Conservation (phyloP, 768 basidiomycete species). For the Leccinum sublutescens region DNA sequence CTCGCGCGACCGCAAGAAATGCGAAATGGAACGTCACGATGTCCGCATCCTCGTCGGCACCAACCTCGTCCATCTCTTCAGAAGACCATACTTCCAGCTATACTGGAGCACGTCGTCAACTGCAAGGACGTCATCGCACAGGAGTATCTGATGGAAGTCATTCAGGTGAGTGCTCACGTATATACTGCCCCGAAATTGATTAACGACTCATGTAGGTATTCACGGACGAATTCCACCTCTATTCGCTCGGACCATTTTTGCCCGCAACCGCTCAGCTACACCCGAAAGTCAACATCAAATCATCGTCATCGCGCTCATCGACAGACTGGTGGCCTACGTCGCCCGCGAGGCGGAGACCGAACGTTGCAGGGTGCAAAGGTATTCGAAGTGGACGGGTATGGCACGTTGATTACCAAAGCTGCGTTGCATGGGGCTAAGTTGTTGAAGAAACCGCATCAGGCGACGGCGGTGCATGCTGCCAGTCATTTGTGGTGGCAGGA, state of each 20-base stretch:
- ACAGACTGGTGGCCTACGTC: conserved; percentile 92
- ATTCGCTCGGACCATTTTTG: conserved; percentile 89
- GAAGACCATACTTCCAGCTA: conserved; percentile 80
- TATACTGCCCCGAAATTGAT: no score
- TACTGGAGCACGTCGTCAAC: conserved; percentile 95
- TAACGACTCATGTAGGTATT: conserved; percentile 63
- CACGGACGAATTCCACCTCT: conserved; percentile 97
- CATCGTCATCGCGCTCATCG: conserved; percentile 98
- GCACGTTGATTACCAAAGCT: no score
- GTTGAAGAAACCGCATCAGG: no score
- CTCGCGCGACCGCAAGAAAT: conserved; percentile 94
- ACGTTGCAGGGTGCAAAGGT: no score
- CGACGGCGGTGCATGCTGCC: no score
- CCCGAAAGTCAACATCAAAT: conserved; percentile 97
- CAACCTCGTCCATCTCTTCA: no score
- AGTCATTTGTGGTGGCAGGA: no score
- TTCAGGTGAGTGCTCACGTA: conserved; percentile 72
- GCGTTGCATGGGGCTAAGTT: no score
- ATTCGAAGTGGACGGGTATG: no score
- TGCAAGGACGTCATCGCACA: conserved; percentile 99
- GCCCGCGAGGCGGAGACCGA: conserved; percentile 91
- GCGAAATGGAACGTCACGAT: conserved; percentile 94
- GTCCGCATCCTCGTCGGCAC: conserved; percentile 92
- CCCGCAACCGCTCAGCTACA: conserved; percentile 95
- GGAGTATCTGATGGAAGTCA: conserved; percentile 99